Conservation (phyloP, 805 yeast species). For the Nakazawaea ernobii region DNA sequence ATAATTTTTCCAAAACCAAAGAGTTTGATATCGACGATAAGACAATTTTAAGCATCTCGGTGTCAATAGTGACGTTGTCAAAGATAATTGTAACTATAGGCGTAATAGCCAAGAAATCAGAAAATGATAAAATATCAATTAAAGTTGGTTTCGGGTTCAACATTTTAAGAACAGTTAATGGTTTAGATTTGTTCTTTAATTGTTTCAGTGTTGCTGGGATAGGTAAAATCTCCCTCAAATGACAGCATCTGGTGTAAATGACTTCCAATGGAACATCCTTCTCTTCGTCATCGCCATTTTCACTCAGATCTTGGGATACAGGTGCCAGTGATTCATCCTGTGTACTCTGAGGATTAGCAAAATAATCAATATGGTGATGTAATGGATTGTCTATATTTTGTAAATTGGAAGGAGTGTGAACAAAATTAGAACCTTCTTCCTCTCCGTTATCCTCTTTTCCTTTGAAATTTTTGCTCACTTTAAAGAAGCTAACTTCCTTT, state of each 20-base stretch:
- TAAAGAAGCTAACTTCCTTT: constrained; percentile 51
- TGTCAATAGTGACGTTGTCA: constrained; percentile 50
- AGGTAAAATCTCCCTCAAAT: constrained; percentile 41
- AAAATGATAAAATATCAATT: constrained; percentile 50
- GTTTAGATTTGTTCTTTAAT: constrained; percentile 43
- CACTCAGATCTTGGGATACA: constrained; percentile 23
- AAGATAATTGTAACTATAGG: constrained; percentile 51
- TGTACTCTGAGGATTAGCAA: constrained; percentile 14
- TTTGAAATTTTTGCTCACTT: constrained; percentile 19
- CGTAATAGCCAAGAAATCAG: constrained; percentile 51
- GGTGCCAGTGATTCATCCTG: constrained; percentile 11
- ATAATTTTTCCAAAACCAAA: constrained; percentile 41
- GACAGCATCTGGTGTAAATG: constrained; percentile 45
- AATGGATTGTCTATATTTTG: constrained; percentile 67
- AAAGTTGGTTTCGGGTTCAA: constrained; percentile 55
- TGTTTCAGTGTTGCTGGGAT: constrained; percentile 49
- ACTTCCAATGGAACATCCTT: constrained; percentile 36
- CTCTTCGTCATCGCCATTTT: background rate
- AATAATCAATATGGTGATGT: constrained; percentile 38
- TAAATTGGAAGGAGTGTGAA: constrained; percentile 18
- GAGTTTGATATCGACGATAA: constrained; percentile 40
- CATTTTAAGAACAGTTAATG: constrained; percentile 48
- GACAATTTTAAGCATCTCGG: constrained; percentile 47
- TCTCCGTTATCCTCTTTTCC: constrained; percentile 21
- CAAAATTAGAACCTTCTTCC: constrained; percentile 11